Base-by-base conservation (phyloP, 2,329 filamentous ascomycete genomes). In the Bertia moriformis region DNA sequence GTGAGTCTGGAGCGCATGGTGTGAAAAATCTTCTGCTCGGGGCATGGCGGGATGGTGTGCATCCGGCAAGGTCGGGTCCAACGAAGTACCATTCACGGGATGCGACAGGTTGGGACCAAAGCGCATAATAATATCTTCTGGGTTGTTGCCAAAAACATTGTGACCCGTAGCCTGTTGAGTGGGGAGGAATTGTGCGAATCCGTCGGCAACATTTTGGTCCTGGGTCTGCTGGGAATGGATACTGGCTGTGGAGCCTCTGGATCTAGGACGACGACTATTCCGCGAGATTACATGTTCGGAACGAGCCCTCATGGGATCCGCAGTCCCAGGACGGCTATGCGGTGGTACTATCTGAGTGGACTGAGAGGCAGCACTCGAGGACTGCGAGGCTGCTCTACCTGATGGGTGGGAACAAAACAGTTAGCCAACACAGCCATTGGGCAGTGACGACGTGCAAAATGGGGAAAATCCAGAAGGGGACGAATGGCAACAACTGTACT, bases 141-240 rank as follows among this genome's bases (percentile, higher is more conserved):
- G 57, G 38, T 61, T 61, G 19, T 46, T 47, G 19, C 49, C 51
- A 38, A 61, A 61, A 33, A 59, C 48, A 43, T 52, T 52, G 38
- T 60, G 57, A 10, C 50, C 50, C 12, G 50, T 42, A 17, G 44
- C 45, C 29, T 54, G 43, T 37, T 61, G 58, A 14, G 56, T 45
- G 12, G 56, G 51, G 40, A 61, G 48, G 39, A 60, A 61, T 30
- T 59, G 53, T 10, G 55, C 46, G 40, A 60, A 62, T 38, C 50
- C 52, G 42, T 61, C 59, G 20, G 49, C 41, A 39, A 58, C 46
- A 39, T 59, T 57, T 39, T 61, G 58, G 38, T 62, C 59, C 39
- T 60, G 59, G 20, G 56, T 58, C 41, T 59, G 56, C 46, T 63
- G 59, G n/a, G 62, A 65, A 44, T 65, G 61, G 38, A 65, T 59